Base-by-base conservation (phyloP, 352 stramenopile genomes). In the Phytophthora chlamydospora region DNA sequence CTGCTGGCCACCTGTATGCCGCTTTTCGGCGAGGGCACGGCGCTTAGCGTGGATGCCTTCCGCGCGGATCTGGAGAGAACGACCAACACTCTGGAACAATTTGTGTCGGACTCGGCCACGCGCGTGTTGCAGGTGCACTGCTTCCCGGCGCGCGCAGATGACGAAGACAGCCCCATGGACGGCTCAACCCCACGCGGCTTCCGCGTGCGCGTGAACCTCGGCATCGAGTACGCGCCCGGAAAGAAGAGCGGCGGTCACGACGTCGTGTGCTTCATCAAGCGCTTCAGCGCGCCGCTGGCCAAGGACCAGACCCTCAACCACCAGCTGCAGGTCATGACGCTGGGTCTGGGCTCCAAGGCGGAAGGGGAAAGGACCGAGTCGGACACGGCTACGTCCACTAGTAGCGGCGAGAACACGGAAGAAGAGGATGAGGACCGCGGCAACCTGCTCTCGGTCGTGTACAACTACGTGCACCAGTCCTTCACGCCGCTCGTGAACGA, bases 381-480 rank as follows among this genome's bases (percentile, higher is more conserved):
- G 24, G 74, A 82, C 36, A 64, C 69, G 14, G 62, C 68, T 11
- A 62, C 58, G 27, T 31, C 27, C 5, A 63, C 41, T 31, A 80
- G 67, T 55, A 85, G 63, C 57, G 75, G 63, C 8, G 78, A 81
- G 8, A 88, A 89, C 40, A 75, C 71, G 35, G 85, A 84, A 9
- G 76, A 91, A 17, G 83, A 91, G 31, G 80, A 89, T 24, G 78
- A 88, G 16, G 68, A 87, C 44, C 66, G 87, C 27, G 76, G 76
- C 29, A 88, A 88, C 56, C 29, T 95, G 58, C 72, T 95, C 12
- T 90, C 80, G 13, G 83, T 91, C 6, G 83, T 95, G 38, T 95
- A 95, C 80, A 95, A 93, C 62, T 93, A 94, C 60, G 83, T 96
- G 44, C 88, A 96, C 29, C 83, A 96, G 59, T 94, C 86, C 3